Evolutionary conservation across 1,139 yeast genomes (phyloP), one percentile per base, ranked within the genome.

Genomic region (Pichia sp.): DNA sequence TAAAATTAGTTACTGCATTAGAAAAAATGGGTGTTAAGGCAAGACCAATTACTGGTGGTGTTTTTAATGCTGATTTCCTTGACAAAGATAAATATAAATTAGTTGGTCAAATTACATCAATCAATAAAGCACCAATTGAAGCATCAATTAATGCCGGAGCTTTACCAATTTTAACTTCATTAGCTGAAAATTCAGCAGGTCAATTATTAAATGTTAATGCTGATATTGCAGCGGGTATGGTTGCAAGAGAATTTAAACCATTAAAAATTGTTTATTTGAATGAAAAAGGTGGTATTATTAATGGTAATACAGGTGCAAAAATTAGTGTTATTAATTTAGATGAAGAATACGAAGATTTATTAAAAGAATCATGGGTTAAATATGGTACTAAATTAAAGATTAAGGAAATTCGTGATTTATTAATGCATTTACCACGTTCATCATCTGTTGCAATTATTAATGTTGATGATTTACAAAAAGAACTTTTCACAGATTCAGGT

Each of bases 1-100:
- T 94, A 65, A 83, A 90, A 63, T 76, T 92, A 50, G 98, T 94
- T 31, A 94, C 96, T 47, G 98, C 98, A 35, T 76, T 92, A 55
- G 98, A 94, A 68, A 83, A 86, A 66, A 79, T 88, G 78, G 98
- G 98, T 43, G 98, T 94, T 48, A 92, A 89, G 57, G 97, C 99
- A 27, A 82, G 99, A 69, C 99, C 99, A 48, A 92, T 92, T 62
- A 92, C 97, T 43, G 94, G 96, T 40, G 99, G 99, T 60, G 98
- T 94, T 18, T 94, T 92, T 70, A 80, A 84, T 50, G 99, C 98
- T 45, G 89, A 88, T 44, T 92, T 88, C 67, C 76, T 92, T 58
- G 96, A 92, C 66, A 77, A 88, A 67, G 89, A 84, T 8, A 90
- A 89, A 67, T 92, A 92, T 70, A 83, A 90, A 64, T 75, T 92